These are phyloP conservation scores for Perilla frutescens DNA, from an alignment of 257 asterid genomes.

Conservation along the genomic window DNA sequence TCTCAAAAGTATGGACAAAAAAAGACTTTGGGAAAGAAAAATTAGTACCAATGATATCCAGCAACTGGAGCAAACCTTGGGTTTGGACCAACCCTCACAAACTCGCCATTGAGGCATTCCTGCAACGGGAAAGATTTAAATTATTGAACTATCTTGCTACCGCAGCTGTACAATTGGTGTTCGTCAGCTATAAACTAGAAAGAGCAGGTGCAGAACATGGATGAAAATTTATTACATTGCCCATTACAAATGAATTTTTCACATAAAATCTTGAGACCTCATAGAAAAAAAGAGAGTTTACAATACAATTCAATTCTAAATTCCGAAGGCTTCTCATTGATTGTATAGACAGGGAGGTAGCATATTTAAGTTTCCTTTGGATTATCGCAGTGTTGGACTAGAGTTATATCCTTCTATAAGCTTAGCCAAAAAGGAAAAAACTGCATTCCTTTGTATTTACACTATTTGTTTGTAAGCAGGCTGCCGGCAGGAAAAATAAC, in stretches of 20 bases:
- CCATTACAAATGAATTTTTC: background rate
- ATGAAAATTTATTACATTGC: background rate
- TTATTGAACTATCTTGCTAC: constrained; percentile 18
- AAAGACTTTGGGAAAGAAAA: constrained; percentile 17
- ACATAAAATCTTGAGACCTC: constrained; percentile 5
- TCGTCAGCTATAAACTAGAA: constrained; percentile 21
- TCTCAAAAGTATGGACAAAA: background rate
- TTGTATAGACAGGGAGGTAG: background rate
- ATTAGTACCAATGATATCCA: constrained; percentile 87
- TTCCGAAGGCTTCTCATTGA: constrained; percentile 1
- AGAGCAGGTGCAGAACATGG: background rate
- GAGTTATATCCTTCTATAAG: background rate
- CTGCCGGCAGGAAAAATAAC: background rate
- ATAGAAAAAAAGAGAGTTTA: background rate
- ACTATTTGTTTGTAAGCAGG: background rate
- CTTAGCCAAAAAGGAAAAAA: background rate
- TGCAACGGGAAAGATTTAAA: constrained; percentile 36
- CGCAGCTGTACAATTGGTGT: constrained; percentile 17
- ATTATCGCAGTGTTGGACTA: background rate
- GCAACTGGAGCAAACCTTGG: constrained; percentile 93
- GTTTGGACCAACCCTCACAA: constrained; percentile 95
- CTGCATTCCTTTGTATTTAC: background rate
- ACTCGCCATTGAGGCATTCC: constrained; percentile 97
- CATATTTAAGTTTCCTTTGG: background rate
- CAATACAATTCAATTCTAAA: background rate